Percentiles rank a stretch among this genome's conserved stretches.
Conservation (phyloP, 2,329 filamentous ascomycete species). For the Trichoderma simmonsii region DNA sequence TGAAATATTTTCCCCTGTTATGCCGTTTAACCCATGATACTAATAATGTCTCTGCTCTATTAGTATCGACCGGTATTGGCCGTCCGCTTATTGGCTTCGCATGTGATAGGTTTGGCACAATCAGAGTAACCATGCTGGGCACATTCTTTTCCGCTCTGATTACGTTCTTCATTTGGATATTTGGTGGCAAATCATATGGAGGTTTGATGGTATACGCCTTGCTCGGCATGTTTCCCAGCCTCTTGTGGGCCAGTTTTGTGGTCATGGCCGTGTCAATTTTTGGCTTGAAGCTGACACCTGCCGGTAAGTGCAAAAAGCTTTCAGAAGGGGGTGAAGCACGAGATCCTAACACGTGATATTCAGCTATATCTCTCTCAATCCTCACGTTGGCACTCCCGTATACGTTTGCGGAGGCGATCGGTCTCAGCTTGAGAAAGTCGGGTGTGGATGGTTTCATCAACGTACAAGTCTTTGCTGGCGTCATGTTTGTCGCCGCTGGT, state of each 20-base stretch:
- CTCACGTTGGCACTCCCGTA: neutral
- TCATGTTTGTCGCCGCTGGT: neutral
- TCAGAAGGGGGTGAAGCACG: neutral
- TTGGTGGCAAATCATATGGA: neutral
- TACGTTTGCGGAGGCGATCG: slow-evolving; percentile 12
- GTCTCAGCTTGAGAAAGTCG: neutral
- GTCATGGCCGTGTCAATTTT: neutral
- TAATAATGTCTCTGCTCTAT: neutral
- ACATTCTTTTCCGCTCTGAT: neutral
- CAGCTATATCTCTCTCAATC: slow-evolving; percentile 3
- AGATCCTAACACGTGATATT: neutral
- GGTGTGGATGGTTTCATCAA: neutral
- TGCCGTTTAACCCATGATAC: neutral
- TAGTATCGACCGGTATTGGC: slow-evolving; percentile 7
- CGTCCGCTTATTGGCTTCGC: slow-evolving; percentile 1
- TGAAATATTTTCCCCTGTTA: neutral
- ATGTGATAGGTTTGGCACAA: neutral
- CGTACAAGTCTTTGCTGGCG: neutral
- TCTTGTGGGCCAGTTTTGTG: neutral
- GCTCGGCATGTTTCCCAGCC: slow-evolving; percentile 1
- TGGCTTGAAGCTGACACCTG: neutral
- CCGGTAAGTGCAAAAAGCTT: neutral
- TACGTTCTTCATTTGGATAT: slow-evolving; percentile 10
- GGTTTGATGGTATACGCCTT: neutral
- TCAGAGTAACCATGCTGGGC: neutral